Evolutionary conservation across 2,329 filamentous ascomycete genomes (phyloP), one percentile per base, ranked within the genome.

Genomic region (Colletotrichum truncatum): DNA sequence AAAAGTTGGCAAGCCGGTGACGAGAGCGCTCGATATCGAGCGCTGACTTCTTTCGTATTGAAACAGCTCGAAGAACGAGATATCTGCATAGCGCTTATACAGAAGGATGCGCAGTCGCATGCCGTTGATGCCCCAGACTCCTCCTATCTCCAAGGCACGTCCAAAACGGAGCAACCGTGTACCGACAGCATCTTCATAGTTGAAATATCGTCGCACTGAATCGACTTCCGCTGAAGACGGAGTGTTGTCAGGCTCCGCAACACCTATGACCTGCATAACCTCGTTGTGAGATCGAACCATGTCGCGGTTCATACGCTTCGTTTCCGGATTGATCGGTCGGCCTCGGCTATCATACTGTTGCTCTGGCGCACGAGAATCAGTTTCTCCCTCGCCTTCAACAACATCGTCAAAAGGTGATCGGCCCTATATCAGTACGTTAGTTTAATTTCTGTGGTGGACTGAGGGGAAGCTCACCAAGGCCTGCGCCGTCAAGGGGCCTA

Each of bases 211-310:
- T 12, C 76, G 74, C n/a, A 80, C 76, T 2, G 77, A 74, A 39
- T 83, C 80, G 6, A 75, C 72, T 54, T 82, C 78, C 5, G 77
- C 75, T 4, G 79, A 77, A 21, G 76, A 72, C 4, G 71, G 70
- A 7, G 75, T 75, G 53, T 81, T 83, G 56, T 89, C 86, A 12
- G 86, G 84, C 69, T 89, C 87, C 8, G 86, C 87, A 4, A 89
- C 87, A 5, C 87, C 87, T 38, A 89, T 89, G 9, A 88, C 85
- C 16, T 84, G 80, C 87, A 89, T 89, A 4, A 89, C 87, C 68
- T 89, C 86, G 68, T 89, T 89, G 70, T 89, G 87, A 9, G 87
- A 83, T 54, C 87, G 81, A 25, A 89, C 85, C 30, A 88, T 82
- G 63, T 87, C 83, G 51, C 83, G 81, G 68, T 87, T 88, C 67